phyloP scores from a whole-genome alignment of 352 stramenopile species.

The Phytophthora litchii region DNA sequence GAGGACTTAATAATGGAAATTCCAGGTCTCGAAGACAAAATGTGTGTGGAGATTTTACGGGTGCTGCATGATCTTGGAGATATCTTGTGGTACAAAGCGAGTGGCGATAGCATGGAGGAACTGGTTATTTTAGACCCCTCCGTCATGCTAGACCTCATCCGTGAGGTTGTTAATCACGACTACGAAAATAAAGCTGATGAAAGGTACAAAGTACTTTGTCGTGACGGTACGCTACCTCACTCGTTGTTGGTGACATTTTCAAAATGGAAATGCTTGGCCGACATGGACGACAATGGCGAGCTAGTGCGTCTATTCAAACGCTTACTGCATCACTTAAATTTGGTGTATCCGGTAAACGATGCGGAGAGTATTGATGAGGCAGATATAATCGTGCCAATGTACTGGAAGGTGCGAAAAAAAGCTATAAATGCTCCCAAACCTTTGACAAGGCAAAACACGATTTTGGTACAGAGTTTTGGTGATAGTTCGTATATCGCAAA shows the following conservation, averaged over 20 bases:
- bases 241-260: conserved; percentile 8
- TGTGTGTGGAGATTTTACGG: conserved; percentile 13
- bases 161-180: conserved; percentile 24
- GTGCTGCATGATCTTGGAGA: conserved; percentile 19
- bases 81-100: not conserved
- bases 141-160: conserved; percentile 27
- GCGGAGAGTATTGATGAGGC: not conserved
- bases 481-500: conserved; percentile 1
- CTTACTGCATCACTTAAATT: conserved; percentile 16
- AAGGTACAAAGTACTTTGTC: conserved; percentile 7
- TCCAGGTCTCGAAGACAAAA: not conserved
- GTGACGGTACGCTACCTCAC: conserved; percentile 11
- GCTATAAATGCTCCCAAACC: not conserved
- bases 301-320: conserved; percentile 21
- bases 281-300: not conserved
- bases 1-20: not conserved
- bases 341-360: conserved; percentile 14
- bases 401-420: conserved; percentile 14
- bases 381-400: conserved; percentile 22
- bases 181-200: conserved; percentile 1
- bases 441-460: conserved; percentile 4
- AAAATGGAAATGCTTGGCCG: conserved; percentile 5
- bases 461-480: not conserved
- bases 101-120: not conserved
- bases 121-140: conserved; percentile 9